A percentile compares a stretch with the other conserved stretches of the same genome.
Conservation (phyloP, 768 basidiomycete species). For the Lentinula boryana region DNA sequence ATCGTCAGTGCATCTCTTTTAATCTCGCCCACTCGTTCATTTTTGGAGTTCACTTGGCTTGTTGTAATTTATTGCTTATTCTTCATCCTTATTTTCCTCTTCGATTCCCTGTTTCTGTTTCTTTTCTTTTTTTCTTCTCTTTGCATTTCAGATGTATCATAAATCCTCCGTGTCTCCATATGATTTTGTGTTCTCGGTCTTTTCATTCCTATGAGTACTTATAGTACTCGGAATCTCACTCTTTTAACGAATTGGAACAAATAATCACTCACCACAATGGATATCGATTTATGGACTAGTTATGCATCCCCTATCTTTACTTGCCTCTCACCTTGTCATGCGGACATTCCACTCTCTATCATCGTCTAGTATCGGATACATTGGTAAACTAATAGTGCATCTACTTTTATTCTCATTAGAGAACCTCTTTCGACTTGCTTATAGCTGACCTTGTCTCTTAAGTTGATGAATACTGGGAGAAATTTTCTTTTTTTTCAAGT, state of each 20-base stretch:
- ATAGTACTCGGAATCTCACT: neutral
- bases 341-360: neutral
- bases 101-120: too few species aligned
- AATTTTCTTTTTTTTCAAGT: neutral
- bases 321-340: neutral
- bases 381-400: neutral
- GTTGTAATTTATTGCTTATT: slow-evolving; percentile 6
- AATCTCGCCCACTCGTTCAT: neutral
- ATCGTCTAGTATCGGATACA: neutral
- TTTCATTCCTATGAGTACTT: neutral
- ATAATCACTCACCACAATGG: neutral
- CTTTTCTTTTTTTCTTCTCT: neutral
- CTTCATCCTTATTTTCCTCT: neutral
- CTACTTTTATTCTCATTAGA: neutral
- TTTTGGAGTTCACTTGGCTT: neutral
- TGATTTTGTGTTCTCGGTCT: neutral
- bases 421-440: too few species aligned
- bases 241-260: neutral
- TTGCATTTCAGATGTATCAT: neutral
- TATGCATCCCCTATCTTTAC: neutral
- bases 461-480: too few species aligned
- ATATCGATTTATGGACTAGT: neutral
- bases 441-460: too few species aligned
- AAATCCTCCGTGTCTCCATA: neutral
- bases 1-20: neutral